Evolutionary conservation across 192 early-diverging fungal species (phyloP), one percentile per base, ranked within the genome.

Genomic region (Umbelopsis sp.): DNA sequence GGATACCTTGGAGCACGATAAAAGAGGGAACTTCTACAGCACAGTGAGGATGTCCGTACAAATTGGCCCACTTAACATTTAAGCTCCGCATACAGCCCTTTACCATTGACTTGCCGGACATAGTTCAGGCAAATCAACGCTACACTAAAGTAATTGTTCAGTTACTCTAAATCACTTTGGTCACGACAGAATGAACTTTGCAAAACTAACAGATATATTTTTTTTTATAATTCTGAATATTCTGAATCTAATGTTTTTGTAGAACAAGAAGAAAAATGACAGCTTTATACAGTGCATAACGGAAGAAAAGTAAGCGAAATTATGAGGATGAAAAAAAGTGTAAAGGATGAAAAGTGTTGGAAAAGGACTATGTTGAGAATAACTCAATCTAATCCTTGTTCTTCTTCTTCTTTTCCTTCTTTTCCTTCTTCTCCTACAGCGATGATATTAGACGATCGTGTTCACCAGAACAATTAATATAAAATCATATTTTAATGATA

Each of bases 341-440:
- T 25, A 35, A 61, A 61, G 55, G 55, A 61, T 61, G 55, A 25
- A 30, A 61, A 61, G 55, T 16, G 55, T 11, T 35, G 30, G 27
- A 30, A 18, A 16, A 35, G 11, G 55, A 27, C 25, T 23, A 12
- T 35, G 25, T 35, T 35, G 11, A 35, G 12, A 13, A 48, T 13
- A 50, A 22, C 15, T 49, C 67, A 46, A 47, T 78, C 58, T 80
- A 73, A 44, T 83, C 73, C 74, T 84, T 78, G 51, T 76, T 74
- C 74, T 85, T 81, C 79, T 87, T 81, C 74, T 80, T 73, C 80
- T 86, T 84, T 41, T 89, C 80, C 66, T 83, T 74, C 80, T 90
- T 87, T 27, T 88, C 81, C 74, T 84, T 82, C 80, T 88, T 83
- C 65, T 74, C 78, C 80, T 88, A 81, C 79, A 87, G 86, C 20